Base-by-base conservation (phyloP, 1,139 yeast genomes). In the Debaryomyces psychrophilus region DNA sequence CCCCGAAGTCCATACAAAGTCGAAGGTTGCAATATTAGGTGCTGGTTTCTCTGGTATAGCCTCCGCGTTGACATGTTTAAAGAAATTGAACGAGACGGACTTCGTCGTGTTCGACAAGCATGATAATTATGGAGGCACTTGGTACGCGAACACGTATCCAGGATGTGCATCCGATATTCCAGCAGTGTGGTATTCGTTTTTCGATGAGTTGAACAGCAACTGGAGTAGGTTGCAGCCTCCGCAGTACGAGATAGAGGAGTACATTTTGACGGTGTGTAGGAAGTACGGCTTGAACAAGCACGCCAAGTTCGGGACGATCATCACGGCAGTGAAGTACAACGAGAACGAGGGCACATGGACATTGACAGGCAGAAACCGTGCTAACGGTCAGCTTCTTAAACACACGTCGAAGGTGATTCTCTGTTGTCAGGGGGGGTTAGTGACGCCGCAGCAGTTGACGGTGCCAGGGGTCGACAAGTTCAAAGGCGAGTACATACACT, bases 161-260 rank as follows among this genome's bases (percentile, higher is more conserved):
- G 82, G 82, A 5, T 77, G 80, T 56, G 82, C 81, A 31, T 69
- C 76, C 22, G 80, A 75, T 55, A 71, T 77, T 45, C 83, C 82
- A 3, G 77, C 79, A 1, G 56, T 75, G 28, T 78, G 79, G 75
- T 75, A 77, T 48, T 69, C 77, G 26, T 68, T 68, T 44, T 70
- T 67, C 20, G 66, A 65, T 43, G 77, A 67, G 45, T 61, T 77
- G 53, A 74, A 70, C 52, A 62, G 60, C 31, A 69, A 67, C 42
- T 78, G 82, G 82, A 66, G 69, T 46, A 67, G 68, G 50, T 47
- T 72, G 17, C 71, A 74, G 41, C 82, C 83, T 7, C 79, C 75
- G 1, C 81, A 77, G 55, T 64, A 62, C 47, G 82, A 78, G 52
- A 65, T 78, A 65, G 73, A 74, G 50, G 77, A 71, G 52, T 77